Evolutionary conservation across 352 stramenopile species (phyloP).

Genomic region (Saprolegnia diclina): DNA sequence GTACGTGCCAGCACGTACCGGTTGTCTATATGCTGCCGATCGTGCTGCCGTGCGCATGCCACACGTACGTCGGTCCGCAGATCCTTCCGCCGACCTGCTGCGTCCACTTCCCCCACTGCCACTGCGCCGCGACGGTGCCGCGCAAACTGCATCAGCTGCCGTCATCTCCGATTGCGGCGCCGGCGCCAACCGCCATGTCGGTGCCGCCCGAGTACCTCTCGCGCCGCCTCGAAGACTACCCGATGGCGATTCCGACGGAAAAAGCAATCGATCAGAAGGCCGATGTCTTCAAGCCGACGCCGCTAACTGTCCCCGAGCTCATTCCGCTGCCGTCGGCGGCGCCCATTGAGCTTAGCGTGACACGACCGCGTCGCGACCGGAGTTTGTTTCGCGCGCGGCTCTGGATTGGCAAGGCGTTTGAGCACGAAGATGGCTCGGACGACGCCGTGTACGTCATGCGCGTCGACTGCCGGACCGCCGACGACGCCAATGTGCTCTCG

Average conservation of each 20-base stretch:
- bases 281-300: no score
- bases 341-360: slow-evolving; percentile 30
- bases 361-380: slow-evolving; percentile 48
- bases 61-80: not conserved
- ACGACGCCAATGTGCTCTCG: not conserved
- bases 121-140: not conserved
- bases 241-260: not conserved
- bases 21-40: slow-evolving; percentile 5
- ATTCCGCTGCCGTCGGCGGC: not conserved
- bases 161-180: not conserved
- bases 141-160: no score
- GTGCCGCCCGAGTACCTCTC: slow-evolving; percentile 1
- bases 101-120: not conserved
- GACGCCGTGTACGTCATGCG: slow-evolving; percentile 67
- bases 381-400: slow-evolving; percentile 49
- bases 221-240: not conserved
- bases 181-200: no score
- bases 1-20: not conserved
- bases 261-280: not conserved
- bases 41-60: not conserved
- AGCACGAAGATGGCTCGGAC: slow-evolving; percentile 35
- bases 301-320: not conserved
- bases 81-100: not conserved
- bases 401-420: slow-evolving; percentile 70
- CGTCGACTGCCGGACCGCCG: slow-evolving; percentile 45